phyloP scores from a whole-genome alignment of 257 asterid genomes.

The Haberlea rhodopensis region DNA sequence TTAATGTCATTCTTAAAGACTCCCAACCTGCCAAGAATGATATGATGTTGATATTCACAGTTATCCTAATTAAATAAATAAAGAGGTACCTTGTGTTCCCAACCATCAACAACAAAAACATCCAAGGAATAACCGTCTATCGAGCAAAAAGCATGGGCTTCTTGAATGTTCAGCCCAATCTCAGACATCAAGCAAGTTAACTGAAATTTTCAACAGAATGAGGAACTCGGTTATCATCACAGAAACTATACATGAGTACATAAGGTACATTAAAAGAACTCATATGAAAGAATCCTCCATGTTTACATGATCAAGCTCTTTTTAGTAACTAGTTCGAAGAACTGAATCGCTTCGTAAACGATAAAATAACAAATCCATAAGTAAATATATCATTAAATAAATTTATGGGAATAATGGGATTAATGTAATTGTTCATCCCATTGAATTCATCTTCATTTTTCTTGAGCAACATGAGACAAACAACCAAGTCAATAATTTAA shows the following conservation, averaged over 20 bases:
- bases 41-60: background rate
- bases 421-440: background rate
- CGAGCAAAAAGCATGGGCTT: conserved; percentile 96
- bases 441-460: background rate
- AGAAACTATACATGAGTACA: background rate
- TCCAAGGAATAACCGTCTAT: conserved; percentile 88
- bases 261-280: conserved; percentile 5
- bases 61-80: background rate
- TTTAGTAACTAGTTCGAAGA: conserved; percentile 5
- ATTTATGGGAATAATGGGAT: background rate
- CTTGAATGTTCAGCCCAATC: conserved; percentile 94
- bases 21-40: background rate
- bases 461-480: conserved; percentile 4
- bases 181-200: conserved; percentile 77
- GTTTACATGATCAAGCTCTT: background rate
- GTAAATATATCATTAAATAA: background rate
- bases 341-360: background rate
- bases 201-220: conserved; percentile 39
- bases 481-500: background rate
- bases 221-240: conserved; percentile 4
- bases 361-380: background rate
- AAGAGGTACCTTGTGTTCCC: conserved; percentile 62
- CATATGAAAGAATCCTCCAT: background rate
- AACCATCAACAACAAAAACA: conserved; percentile 82
- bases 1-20: background rate